phyloP scores from a whole-genome alignment of 2,329 filamentous ascomycete species.

The Orbilia brochopaga region DNA sequence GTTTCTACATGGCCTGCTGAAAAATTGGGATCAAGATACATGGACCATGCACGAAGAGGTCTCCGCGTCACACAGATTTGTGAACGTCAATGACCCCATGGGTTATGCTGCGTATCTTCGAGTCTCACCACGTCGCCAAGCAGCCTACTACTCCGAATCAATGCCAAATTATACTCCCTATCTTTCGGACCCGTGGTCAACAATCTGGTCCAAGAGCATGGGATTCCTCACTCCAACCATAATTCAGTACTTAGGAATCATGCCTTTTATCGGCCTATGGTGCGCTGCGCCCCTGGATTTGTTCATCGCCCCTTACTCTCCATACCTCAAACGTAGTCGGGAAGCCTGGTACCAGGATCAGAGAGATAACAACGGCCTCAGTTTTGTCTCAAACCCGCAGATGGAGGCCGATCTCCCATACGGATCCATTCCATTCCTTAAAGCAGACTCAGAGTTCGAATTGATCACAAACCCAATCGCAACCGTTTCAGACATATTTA shows the following conservation, averaged over 20 bases:
- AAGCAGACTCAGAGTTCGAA: background rate
- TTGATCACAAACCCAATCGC: background rate
- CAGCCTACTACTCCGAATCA: background rate
- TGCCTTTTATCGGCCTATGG: conserved; percentile 18
- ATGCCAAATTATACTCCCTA: background rate
- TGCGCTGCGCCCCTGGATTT: conserved; percentile 8
- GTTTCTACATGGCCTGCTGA: background rate
- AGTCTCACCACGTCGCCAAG: conserved; percentile 4
- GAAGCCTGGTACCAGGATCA: background rate
- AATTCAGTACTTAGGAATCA: conserved; percentile 22
- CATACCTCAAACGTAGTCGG: background rate
- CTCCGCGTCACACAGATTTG: background rate
- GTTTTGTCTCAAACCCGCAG: background rate
- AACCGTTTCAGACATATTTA: background rate
- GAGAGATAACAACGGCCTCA: background rate
- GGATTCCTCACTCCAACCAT: conserved; percentile 14
- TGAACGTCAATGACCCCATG: background rate
- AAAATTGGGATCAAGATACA: background rate
- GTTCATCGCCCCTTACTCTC: conserved; percentile 5
- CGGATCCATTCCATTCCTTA: background rate
- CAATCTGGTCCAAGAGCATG: background rate
- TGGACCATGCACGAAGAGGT: background rate
- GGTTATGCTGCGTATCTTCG: background rate
- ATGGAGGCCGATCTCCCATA: background rate
- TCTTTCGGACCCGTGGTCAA: background rate